Percentiles rank a stretch among this genome's conserved stretches.
phyloP scores from a whole-genome alignment of 2,329 filamentous ascomycete species.

The Claviceps africana region DNA sequence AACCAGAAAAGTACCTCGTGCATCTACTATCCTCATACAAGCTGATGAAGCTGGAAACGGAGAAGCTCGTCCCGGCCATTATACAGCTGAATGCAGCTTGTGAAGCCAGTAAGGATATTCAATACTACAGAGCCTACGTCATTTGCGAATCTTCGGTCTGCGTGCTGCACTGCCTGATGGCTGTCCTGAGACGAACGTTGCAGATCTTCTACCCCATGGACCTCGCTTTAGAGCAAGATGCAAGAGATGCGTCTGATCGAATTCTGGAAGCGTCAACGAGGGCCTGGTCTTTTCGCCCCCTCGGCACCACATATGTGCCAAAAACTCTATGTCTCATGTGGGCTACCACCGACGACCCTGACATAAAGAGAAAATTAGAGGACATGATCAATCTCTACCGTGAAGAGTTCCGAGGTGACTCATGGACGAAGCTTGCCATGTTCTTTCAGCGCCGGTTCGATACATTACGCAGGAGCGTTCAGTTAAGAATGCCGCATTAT shows the following conservation, averaged over 20 bases:
- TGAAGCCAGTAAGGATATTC: background rate
- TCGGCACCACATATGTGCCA: constrained; percentile 4
- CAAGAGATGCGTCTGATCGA: background rate
- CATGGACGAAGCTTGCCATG: constrained; percentile 2
- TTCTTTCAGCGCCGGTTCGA: constrained; percentile 4
- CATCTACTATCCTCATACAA: constrained; percentile 2
- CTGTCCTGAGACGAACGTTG: constrained; percentile 3
- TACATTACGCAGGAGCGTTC: background rate
- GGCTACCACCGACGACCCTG: constrained; percentile 3
- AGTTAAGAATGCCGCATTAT: background rate
- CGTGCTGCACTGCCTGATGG: constrained; percentile 4
- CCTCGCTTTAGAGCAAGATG: background rate
- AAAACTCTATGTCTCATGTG: constrained; percentile 4
- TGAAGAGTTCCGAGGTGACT: constrained; percentile 3
- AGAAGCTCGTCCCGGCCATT: constrained; percentile 1
- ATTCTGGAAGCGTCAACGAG: constrained; percentile 1
- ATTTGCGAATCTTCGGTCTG: constrained; percentile 6
- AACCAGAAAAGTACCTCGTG: constrained; percentile 5
- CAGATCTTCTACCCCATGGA: constrained; percentile 3
- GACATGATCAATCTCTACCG: constrained; percentile 4
- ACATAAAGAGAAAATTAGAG: background rate
- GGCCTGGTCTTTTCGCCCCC: constrained; percentile 5
- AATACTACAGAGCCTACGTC: constrained; percentile 4
- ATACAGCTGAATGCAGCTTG: constrained; percentile 1
- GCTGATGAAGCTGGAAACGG: constrained; percentile 3